Conservation (phyloP, 2,329 filamentous ascomycete species). For the Colletotrichum sp. region DNA sequence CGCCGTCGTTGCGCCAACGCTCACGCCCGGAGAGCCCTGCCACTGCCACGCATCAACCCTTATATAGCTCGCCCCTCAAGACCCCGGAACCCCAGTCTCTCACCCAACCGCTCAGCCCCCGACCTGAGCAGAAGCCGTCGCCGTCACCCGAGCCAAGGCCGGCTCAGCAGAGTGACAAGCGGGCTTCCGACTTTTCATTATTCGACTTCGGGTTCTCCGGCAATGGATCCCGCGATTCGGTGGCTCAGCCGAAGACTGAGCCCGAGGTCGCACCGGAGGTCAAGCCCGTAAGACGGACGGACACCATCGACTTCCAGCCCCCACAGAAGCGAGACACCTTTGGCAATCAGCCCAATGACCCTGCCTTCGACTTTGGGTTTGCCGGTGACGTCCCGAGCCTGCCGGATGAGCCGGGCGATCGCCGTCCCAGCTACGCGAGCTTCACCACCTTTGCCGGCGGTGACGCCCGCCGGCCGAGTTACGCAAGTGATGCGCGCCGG, state of each 20-base stretch:
- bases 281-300: neutral
- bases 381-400: neutral
- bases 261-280: neutral
- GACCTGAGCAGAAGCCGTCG: neutral
- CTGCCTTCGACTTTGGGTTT: neutral
- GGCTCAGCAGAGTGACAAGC: neutral
- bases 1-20: neutral
- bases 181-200: neutral
- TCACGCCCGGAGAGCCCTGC: neutral
- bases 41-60: neutral
- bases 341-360: neutral
- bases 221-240: neutral
- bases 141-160: neutral
- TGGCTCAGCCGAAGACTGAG: neutral
- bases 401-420: neutral
- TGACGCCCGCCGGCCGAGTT: neutral
- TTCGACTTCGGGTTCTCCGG: neutral
- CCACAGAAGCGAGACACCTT: neutral
- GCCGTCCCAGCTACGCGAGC: neutral
- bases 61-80: neutral
- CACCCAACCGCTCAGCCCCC: neutral
- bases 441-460: neutral
- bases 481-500: neutral
- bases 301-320: neutral
- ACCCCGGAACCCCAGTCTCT: neutral